Percentiles rank a stretch among this genome's conserved stretches.
Conservation (phyloP, 116 monocot genomes). For the Thalassia testudinum region DNA sequence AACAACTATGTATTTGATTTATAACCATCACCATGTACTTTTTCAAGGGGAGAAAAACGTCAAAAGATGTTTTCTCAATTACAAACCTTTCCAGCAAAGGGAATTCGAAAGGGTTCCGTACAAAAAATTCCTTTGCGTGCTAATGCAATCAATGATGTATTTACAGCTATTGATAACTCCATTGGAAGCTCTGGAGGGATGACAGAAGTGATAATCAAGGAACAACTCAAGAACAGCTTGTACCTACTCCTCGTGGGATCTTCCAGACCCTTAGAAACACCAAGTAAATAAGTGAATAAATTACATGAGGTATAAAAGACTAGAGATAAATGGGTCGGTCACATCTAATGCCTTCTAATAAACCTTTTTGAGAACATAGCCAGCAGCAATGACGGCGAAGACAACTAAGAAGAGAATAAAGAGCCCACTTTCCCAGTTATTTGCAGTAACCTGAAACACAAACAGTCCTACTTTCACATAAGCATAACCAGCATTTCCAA, state of each 20-base stretch:
- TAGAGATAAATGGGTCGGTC: no score
- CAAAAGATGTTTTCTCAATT: no score
- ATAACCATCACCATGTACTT: background rate
- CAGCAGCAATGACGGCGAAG: conserved; percentile 96
- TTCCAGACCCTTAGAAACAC: conserved; percentile 53
- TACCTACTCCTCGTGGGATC: conserved; percentile 98
- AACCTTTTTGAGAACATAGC: conserved; percentile 97
- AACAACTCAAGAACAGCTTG: conserved; percentile 95
- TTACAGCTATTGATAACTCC: conserved; percentile 98
- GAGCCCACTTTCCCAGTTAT: conserved; percentile 93
- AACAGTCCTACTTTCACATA: no score
- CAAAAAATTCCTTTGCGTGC: conserved; percentile 94
- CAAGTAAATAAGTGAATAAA: no score
- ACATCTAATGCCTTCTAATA: no score
- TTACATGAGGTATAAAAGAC: no score
- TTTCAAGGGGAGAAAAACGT: background rate
- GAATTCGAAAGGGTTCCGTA: conserved; percentile 98
- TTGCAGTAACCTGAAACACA: conserved; percentile 81
- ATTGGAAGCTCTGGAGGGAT: conserved; percentile 98
- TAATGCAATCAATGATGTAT: conserved; percentile 96
- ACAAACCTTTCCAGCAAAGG: conserved; percentile 96
- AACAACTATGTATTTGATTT: no score
- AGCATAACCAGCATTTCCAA: no score
- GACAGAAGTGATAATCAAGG: conserved; percentile 91
- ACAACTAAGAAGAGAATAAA: conserved; percentile 94